Conservation (phyloP, 2,329 filamentous ascomycete genomes). For the Aspergillus calidoustus region DNA sequence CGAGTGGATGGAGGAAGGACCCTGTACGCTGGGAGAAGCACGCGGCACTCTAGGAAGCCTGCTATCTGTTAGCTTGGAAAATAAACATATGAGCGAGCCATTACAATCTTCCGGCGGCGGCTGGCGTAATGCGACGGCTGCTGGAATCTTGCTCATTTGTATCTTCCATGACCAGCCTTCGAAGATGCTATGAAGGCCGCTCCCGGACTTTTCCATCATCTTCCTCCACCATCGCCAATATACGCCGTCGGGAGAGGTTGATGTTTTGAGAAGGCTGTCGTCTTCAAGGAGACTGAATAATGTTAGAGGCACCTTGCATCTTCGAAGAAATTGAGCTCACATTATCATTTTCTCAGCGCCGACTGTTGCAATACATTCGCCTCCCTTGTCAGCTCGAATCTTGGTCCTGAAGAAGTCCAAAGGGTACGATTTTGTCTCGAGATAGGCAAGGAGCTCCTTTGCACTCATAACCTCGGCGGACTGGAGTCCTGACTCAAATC, state of each 20-base stretch:
- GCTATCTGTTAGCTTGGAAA: background rate
- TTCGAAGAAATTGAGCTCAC: background rate
- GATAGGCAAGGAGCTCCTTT: background rate
- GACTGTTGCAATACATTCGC: background rate
- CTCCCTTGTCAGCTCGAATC: background rate
- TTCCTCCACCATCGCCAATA: constrained; percentile 8
- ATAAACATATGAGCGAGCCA: background rate
- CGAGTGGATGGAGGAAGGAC: background rate
- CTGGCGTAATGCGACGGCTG: constrained; percentile 3
- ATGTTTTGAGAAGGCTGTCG: background rate
- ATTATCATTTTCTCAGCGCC: background rate
- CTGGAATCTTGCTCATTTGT: constrained; percentile 4
- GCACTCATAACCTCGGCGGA: background rate
- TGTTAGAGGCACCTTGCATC: background rate
- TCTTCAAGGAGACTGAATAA: background rate
- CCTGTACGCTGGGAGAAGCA: background rate
- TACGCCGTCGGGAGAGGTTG: background rate
- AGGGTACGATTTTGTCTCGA: background rate
- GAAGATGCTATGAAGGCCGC: background rate
- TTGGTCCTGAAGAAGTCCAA: constrained; percentile 3
- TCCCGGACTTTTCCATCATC: background rate
- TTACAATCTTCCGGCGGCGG: constrained; percentile 1
- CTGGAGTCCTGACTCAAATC: background rate
- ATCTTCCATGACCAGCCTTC: constrained; percentile 4
- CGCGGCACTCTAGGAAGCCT: constrained; percentile 5